Conservation (phyloP, 768 basidiomycete genomes). For the Mycena rosella region DNA sequence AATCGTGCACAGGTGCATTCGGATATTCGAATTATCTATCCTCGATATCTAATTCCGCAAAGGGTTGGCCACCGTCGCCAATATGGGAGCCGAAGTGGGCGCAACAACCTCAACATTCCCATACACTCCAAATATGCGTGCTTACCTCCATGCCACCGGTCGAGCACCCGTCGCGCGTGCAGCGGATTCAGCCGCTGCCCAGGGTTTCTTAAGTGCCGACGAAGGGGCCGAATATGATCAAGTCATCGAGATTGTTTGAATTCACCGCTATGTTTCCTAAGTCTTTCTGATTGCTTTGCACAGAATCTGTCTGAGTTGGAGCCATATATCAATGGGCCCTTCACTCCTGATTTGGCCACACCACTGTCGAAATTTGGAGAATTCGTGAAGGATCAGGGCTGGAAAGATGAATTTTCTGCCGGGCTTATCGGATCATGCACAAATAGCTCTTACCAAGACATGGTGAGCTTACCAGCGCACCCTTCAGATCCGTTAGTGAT, state of each 20-base stretch:
- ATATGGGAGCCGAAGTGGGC: conserved; percentile 99
- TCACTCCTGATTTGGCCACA: conserved; percentile 96
- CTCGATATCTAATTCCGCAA: conserved; percentile 2
- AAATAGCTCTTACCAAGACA: conserved; percentile 97
- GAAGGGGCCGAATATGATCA: conserved; percentile 94
- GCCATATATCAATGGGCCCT: conserved; percentile 95
- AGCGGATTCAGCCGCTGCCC: conserved; percentile 84
- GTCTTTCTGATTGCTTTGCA: conserved; percentile 14
- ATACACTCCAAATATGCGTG: conserved; percentile 90
- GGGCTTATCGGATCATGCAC: conserved; percentile 98
- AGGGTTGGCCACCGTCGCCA: conserved; percentile 95
- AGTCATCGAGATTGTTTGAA: conserved; percentile 88
- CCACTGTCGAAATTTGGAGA: conserved; percentile 90
- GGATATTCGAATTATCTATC: not conserved
- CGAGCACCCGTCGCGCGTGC: conserved; percentile 87
- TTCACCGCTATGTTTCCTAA: not conserved
- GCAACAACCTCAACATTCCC: conserved; percentile 99
- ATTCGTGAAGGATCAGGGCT: conserved; percentile 86
- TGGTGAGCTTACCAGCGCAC: conserved; percentile 60
- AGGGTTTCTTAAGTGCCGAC: conserved; percentile 87
- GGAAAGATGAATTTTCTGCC: conserved; percentile 95
- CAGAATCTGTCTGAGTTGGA: conserved; percentile 92
- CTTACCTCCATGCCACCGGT: conserved; percentile 91
- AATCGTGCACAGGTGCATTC: conserved; percentile 92
- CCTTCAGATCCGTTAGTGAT: conserved; percentile 17